Base-by-base conservation (phyloP, 2,329 filamentous ascomycete genomes). In the Drechslerella stenobrocha region DNA sequence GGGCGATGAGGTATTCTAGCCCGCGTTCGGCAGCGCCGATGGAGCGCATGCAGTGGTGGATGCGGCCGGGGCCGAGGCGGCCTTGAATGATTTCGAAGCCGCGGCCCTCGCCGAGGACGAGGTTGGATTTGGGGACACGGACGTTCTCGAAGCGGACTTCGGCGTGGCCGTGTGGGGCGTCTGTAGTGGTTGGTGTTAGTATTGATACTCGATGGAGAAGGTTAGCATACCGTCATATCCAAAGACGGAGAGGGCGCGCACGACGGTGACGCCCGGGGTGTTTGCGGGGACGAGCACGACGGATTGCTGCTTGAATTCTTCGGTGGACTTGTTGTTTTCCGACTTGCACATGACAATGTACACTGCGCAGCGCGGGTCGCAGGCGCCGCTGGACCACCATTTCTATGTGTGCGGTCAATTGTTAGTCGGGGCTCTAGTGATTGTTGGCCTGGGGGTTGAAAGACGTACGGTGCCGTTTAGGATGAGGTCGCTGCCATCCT, bases 81-180 rank as follows among this genome's bases (percentile, higher is more conserved):
- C 93, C 93, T 77, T 98, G 93, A 75, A 98, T 96, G 75, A 98
- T 96, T 78, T 98, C 93, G 77, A 98, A 98, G 18, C 93, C 93
- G 70, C 89, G 86, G 71, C 93, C 93, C 76, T 93, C 89, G 67
- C 93, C 92, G 2, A 98, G 86, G 8, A 97, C 88, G 75, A 98
- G 87, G 79, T 89, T 93, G 73, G 80, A 80, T 28, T 81, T 84
- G 5, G 92, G 92, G 0, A 98, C 89, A 64, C 92, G 88, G 70
- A 97, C 93, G 75, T 97, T 87, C 64, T 86, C 81, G 79, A 98
- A 97, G 32, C 81, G 83, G 75, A 98, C 85, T 77, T 98, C 92
- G 44, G 90, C 93, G 79, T 98, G 93, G 58, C 93, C 93, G 77
- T 98, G 93, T 1, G 93, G 93, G n/a, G 93, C 93, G 74, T 98